Evolutionary conservation across 2,329 filamentous ascomycete species (phyloP).

Genomic region (Plenodomus lindquistii): DNA sequence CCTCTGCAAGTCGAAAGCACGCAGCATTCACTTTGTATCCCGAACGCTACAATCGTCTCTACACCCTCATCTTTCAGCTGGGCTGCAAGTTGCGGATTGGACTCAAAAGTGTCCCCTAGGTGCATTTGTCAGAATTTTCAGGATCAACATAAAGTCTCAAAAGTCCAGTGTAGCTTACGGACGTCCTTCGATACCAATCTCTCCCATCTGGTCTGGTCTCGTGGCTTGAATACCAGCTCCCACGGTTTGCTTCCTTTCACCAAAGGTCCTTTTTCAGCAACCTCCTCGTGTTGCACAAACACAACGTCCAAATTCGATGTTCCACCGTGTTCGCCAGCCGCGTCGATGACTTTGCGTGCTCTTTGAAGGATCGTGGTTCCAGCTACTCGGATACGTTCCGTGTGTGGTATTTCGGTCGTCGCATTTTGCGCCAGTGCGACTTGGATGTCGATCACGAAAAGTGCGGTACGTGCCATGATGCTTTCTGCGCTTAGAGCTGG

Average conservation of each 20-base stretch:
- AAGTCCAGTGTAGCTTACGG: no score
- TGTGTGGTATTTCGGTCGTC: constrained; percentile 3
- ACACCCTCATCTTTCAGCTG: not conserved
- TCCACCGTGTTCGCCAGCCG: not conserved
- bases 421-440: constrained; percentile 1
- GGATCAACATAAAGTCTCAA: no score
- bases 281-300: constrained; percentile 14
- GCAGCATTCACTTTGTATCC: constrained; percentile 19
- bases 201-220: constrained; percentile 3
- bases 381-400: constrained; percentile 3
- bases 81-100: constrained; percentile 5
- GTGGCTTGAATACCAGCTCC: constrained; percentile 9
- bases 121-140: not conserved
- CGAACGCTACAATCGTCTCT: constrained; percentile 9
- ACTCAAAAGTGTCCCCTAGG: constrained; percentile 9
- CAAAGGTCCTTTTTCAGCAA: constrained; percentile 3
- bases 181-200: constrained; percentile 4
- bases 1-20: constrained; percentile 13
- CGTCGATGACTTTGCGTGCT: constrained; percentile 2
- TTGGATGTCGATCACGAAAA: constrained; percentile 15
- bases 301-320: constrained; percentile 3
- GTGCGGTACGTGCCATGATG: constrained; percentile 11
- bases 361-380: not conserved
- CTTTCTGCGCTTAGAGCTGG: no score
- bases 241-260: constrained; percentile 7